Evolutionary conservation across 2,329 filamentous ascomycete species (phyloP).

Genomic region (Cordyceps fumosorosea): DNA sequence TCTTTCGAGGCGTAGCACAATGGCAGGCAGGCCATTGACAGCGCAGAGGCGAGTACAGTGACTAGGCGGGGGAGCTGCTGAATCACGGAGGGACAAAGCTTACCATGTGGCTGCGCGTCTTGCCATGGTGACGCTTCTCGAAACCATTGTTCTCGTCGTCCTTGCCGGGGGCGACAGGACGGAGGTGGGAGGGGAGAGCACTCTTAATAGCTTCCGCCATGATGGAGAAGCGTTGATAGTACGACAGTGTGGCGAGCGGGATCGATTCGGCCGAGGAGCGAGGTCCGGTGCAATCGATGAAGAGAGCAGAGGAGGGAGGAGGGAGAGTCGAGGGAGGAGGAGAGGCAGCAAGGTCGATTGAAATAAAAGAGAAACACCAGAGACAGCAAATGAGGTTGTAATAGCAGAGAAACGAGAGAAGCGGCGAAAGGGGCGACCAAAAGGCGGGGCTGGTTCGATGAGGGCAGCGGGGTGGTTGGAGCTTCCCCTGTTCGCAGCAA

Average conservation of each 20-base stretch:
- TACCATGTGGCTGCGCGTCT: conserved; percentile 81
- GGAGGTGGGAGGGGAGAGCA: conserved; percentile 79
- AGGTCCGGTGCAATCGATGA: conserved; percentile 2
- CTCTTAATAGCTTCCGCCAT: conserved; percentile 69
- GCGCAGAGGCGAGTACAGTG: not conserved
- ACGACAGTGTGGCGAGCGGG: conserved; percentile 2
- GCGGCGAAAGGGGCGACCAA: conserved; percentile 8
- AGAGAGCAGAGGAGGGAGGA: conserved; percentile 1
- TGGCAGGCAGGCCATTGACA: not conserved
- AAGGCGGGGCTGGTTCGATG: conserved; percentile 11
- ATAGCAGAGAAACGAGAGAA: not conserved
- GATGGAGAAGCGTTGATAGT: conserved; percentile 22
- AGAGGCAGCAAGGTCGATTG: not conserved
- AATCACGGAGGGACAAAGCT: conserved; percentile 33
- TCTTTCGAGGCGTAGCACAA: not conserved
- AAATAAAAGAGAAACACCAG: not conserved
- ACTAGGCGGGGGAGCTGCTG: not conserved
- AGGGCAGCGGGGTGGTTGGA: conserved; percentile 12
- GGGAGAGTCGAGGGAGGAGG: not conserved
- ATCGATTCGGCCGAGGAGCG: conserved; percentile 13
- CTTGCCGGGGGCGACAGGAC: conserved; percentile 43
- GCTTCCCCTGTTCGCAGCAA: conserved; percentile 7
- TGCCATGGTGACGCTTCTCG: conserved; percentile 68
- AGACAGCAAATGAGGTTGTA: conserved; percentile 6
- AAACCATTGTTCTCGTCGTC: conserved; percentile 40